These are phyloP conservation scores for Wickerhamiella dianesei DNA, from an alignment of 805 yeast genomes.

Conservation along the genomic window DNA sequence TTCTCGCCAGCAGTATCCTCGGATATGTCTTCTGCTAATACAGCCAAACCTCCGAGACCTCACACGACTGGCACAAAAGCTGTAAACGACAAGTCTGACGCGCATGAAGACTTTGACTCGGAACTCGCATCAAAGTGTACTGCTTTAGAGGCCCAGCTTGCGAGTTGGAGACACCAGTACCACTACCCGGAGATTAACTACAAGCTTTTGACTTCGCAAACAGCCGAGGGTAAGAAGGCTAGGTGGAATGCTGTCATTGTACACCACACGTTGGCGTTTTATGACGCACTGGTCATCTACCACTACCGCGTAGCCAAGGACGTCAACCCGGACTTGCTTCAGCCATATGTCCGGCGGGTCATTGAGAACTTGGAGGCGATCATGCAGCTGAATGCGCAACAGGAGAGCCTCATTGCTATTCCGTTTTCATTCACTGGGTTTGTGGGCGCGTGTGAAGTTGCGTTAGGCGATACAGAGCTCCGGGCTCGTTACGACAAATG, in stretches of 20 bases:
- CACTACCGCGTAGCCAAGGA: conserved; percentile 51
- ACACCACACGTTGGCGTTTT: conserved; percentile 70
- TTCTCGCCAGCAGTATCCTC: background rate
- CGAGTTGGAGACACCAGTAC: conserved; percentile 64
- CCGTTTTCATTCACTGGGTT: conserved; percentile 86
- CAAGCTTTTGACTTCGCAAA: conserved; percentile 13
- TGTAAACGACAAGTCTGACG: background rate
- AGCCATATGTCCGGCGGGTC: conserved; percentile 46
- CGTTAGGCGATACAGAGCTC: conserved; percentile 36
- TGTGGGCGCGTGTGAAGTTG: conserved; percentile 68
- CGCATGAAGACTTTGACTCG: conserved; percentile 3
- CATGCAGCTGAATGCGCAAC: conserved; percentile 35
- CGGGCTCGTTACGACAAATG: conserved; percentile 60
- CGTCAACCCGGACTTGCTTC: conserved; percentile 42
- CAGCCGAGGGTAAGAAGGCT: conserved; percentile 16
- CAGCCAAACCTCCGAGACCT: background rate
- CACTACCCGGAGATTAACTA: background rate
- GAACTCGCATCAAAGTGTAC: conserved; percentile 14
- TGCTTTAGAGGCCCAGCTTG: conserved; percentile 38
- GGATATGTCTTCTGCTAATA: background rate
- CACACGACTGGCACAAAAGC: background rate
- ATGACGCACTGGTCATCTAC: conserved; percentile 57
- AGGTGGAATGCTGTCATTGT: conserved; percentile 49
- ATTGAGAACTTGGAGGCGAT: conserved; percentile 51
- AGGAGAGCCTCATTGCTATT: conserved; percentile 40